Percentiles rank a stretch among this genome's conserved stretches.
Conservation (phyloP, 768 basidiomycete genomes). For the Nidula microcarpa region DNA sequence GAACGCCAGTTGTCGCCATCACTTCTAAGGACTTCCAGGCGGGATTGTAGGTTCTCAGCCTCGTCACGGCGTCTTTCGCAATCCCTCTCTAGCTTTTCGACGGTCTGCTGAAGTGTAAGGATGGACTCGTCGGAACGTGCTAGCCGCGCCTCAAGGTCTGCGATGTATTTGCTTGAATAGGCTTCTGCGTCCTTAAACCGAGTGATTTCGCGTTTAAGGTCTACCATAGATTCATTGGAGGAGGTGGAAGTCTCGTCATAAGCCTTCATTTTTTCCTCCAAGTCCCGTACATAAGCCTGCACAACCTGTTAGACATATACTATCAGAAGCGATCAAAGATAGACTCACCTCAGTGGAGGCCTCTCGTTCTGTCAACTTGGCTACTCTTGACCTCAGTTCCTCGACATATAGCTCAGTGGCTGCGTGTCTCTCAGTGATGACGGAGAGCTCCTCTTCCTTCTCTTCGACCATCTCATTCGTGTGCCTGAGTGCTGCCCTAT, state of each 20-base stretch:
- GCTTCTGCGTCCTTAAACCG: conserved; percentile 75
- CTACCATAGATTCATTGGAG: conserved; percentile 76
- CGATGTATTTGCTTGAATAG: conserved; percentile 74
- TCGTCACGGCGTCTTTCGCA: conserved; percentile 71
- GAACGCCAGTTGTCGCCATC: conserved; percentile 81
- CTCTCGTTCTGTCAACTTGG: conserved; percentile 85
- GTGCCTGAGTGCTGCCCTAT: conserved; percentile 81
- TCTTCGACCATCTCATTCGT: conserved; percentile 93
- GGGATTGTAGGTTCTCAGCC: conserved; percentile 65
- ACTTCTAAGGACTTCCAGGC: conserved; percentile 62
- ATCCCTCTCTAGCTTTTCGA: conserved; percentile 77
- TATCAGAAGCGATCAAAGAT: conserved; percentile 7
- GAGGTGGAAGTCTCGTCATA: conserved; percentile 77
- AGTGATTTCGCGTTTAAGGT: conserved; percentile 79
- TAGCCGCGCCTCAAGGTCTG: conserved; percentile 81
- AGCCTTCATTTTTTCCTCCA: conserved; percentile 87
- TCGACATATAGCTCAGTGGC: conserved; percentile 85
- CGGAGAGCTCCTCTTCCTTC: conserved; percentile 77
- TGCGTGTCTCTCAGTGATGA: conserved; percentile 64
- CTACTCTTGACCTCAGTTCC: conserved; percentile 76
- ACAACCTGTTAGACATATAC: background rate
- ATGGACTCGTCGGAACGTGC: conserved; percentile 77
- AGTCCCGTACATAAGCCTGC: conserved; percentile 88
- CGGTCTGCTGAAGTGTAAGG: conserved; percentile 58
- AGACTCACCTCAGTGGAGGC: conserved; percentile 80